Conservation (phyloP, 345 rosid genomes). For the Lumnitzera racemosa region DNA sequence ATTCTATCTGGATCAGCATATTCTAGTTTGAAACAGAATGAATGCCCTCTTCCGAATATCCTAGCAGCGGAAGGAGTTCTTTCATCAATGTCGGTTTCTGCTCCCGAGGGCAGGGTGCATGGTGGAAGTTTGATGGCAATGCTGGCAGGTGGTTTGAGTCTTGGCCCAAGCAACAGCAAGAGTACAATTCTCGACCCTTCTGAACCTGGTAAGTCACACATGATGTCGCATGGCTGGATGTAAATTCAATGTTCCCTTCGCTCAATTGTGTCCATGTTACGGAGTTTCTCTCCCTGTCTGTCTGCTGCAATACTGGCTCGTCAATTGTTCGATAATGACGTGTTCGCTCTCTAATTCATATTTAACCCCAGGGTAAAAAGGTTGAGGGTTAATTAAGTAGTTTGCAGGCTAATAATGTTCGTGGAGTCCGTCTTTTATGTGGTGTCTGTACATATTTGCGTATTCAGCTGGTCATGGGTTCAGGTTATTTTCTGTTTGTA, state of each 20-base stretch:
- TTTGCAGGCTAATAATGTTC: conserved; percentile 14
- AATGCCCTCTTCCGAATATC: conserved; percentile 9
- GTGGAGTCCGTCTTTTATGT: conserved; percentile 4
- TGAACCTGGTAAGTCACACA: not conserved
- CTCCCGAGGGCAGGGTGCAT: conserved; percentile 94
- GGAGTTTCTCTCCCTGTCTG: conserved; percentile 1
- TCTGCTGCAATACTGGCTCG: not conserved
- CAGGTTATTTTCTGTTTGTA: conserved; percentile 22
- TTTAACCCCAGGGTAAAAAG: not conserved
- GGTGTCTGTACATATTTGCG: conserved; percentile 33
- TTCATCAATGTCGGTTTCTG: conserved; percentile 22
- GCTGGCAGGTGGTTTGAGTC: conserved; percentile 43
- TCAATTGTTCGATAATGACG: not conserved
- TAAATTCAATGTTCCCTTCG: not conserved
- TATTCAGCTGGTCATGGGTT: conserved; percentile 16
- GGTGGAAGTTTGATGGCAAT: conserved; percentile 90
- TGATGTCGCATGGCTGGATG: conserved; percentile 7
- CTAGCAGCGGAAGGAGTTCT: conserved; percentile 21
- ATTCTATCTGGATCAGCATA: conserved; percentile 24
- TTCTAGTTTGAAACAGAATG: conserved; percentile 30
- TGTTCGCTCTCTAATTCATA: not conserved
- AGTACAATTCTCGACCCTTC: conserved; percentile 10
- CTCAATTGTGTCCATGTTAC: not conserved
- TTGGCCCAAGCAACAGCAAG: conserved; percentile 20
- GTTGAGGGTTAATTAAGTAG: not conserved